phyloP scores from a whole-genome alignment of 805 yeast genomes.

The Blastobotrys peoriensis region DNA sequence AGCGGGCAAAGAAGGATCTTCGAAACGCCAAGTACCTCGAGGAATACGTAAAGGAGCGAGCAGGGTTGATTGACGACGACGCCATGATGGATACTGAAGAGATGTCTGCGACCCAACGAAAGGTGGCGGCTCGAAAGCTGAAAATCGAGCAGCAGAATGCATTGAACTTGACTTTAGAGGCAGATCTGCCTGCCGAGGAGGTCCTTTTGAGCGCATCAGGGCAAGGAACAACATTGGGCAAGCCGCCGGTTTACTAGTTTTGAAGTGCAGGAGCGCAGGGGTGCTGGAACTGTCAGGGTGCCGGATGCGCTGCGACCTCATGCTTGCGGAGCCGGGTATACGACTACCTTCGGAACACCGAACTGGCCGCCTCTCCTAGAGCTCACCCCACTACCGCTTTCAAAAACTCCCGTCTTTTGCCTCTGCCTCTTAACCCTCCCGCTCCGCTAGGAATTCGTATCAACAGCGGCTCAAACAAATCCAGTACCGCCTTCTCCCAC shows the following conservation, averaged over 20 bases:
- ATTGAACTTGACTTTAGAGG: slow-evolving; percentile 44
- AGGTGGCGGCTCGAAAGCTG: slow-evolving; percentile 42
- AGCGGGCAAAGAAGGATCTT: slow-evolving; percentile 70
- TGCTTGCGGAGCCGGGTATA: no score
- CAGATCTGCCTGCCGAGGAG: slow-evolving; percentile 45
- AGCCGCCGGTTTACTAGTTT: slow-evolving; percentile 35
- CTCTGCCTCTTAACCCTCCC: slow-evolving; percentile 28
- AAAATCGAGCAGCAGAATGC: slow-evolving; percentile 33
- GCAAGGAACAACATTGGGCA: slow-evolving; percentile 81
- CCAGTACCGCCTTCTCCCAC: slow-evolving; percentile 16
- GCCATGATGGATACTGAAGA: slow-evolving; percentile 34
- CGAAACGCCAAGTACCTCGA: slow-evolving; percentile 71
- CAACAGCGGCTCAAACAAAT: slow-evolving; percentile 30
- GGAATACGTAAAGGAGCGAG: slow-evolving; percentile 38
- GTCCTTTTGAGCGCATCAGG: slow-evolving; percentile 44
- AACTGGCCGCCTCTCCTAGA: no score
- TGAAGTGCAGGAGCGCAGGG: no score
- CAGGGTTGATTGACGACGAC: slow-evolving; percentile 35
- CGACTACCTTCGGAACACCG: no score
- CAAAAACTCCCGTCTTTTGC: slow-evolving; percentile 30
- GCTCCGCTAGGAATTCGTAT: slow-evolving; percentile 19
- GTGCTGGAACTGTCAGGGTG: not conserved
- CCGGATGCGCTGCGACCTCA: not conserved
- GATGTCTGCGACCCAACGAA: slow-evolving; percentile 19
- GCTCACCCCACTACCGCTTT: slow-evolving; percentile 22